A percentile compares a stretch with the other conserved stretches of the same genome.
These are phyloP conservation scores for Diaporthe destruens DNA, from an alignment of 2,329 filamentous ascomycete species.

Conservation along the genomic window DNA sequence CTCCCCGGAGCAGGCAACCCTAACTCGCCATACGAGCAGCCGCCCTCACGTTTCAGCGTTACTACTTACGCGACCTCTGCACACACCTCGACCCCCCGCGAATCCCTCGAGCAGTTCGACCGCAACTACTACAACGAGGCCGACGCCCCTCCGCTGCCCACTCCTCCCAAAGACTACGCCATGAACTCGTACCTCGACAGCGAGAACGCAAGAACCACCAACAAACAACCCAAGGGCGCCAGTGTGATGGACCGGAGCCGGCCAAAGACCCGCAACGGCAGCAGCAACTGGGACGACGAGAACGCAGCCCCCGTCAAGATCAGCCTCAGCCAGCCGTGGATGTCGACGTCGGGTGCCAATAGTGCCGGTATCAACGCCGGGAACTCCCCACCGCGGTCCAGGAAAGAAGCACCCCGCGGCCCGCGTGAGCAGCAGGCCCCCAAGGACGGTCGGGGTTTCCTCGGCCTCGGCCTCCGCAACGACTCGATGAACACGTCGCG, in stretches of 20 bases:
- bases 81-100: constrained; percentile 55
- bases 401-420: constrained; percentile 6
- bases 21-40: constrained; percentile 59
- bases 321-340: constrained; percentile 52
- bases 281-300: constrained; percentile 43
- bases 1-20: constrained; percentile 34
- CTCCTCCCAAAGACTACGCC: constrained; percentile 52
- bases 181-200: constrained; percentile 41
- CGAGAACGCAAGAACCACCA: constrained; percentile 17
- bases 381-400: constrained; percentile 35
- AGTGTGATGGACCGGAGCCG: constrained; percentile 57
- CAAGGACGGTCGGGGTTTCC: neutral
- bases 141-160: constrained; percentile 54
- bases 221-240: constrained; percentile 28
- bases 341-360: constrained; percentile 46
- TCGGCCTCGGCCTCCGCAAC: constrained; percentile 29
- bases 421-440: constrained; percentile 17
- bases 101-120: constrained; percentile 50
- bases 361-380: constrained; percentile 40
- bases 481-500: constrained; percentile 37
- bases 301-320: constrained; percentile 50
- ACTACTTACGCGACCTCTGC: constrained; percentile 71
- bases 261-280: constrained; percentile 49
- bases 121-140: constrained; percentile 37
- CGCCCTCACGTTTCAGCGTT: constrained; percentile 72